Percentiles rank a stretch among this genome's conserved stretches.
These are phyloP conservation scores for Yamadazyma laniorum DNA, from an alignment of 805 yeast species.

Conservation along the genomic window DNA sequence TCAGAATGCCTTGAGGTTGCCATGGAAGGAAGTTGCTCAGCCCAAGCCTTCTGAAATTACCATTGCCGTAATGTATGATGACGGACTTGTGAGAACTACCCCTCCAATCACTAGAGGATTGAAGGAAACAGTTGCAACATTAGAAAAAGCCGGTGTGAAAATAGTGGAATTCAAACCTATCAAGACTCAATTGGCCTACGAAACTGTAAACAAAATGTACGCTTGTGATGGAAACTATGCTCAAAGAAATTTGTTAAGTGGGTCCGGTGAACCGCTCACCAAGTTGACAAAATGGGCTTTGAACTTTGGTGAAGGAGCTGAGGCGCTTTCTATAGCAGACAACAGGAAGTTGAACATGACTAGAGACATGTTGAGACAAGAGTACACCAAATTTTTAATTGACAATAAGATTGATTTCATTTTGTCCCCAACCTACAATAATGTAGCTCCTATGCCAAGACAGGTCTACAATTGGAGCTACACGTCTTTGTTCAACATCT, in stretches of 20 bases:
- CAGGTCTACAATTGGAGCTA: constrained; percentile 76
- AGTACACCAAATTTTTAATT: constrained; percentile 53
- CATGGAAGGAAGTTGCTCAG: constrained; percentile 49
- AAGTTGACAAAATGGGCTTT: constrained; percentile 64
- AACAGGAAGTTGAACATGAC: constrained; percentile 52
- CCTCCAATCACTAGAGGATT: constrained; percentile 64
- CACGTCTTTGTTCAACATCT: constrained; percentile 68
- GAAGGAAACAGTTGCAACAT: constrained; percentile 50
- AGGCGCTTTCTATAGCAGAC: constrained; percentile 45
- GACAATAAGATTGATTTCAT: constrained; percentile 61
- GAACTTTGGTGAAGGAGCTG: constrained; percentile 58
- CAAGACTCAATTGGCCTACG: constrained; percentile 54
- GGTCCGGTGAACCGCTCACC: constrained; percentile 67
- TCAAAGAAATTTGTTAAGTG: constrained; percentile 49
- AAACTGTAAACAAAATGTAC: constrained; percentile 57
- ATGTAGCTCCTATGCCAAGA: constrained; percentile 68
- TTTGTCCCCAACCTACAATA: constrained; percentile 64
- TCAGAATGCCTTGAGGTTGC: constrained; percentile 46
- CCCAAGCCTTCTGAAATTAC: constrained; percentile 47
- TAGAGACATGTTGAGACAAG: constrained; percentile 59
- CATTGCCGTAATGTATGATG: constrained; percentile 62
- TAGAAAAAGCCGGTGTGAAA: constrained; percentile 57
- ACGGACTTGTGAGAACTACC: constrained; percentile 63
- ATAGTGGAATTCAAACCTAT: constrained; percentile 59
- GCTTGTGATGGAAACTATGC: constrained; percentile 66